Conservation (phyloP, 148 eudicot genomes). For the Fagopyrum tataricum region DNA sequence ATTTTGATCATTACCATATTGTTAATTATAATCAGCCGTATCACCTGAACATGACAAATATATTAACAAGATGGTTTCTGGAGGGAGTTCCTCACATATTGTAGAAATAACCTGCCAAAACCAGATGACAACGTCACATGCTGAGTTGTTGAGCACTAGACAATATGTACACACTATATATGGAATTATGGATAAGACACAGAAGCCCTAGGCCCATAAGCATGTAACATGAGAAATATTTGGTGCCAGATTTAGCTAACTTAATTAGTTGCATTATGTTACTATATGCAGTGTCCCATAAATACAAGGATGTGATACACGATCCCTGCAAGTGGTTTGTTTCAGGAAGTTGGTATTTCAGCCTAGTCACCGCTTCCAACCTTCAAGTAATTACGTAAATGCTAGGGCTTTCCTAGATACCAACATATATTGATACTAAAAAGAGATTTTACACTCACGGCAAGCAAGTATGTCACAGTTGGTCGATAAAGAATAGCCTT, state of each 20-base stretch:
- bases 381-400: not conserved
- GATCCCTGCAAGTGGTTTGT: too few species aligned
- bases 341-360: too few species aligned
- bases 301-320: too few species aligned
- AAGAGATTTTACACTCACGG: slow-evolving; percentile 48
- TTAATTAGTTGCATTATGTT: too few species aligned
- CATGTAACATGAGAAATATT: too few species aligned
- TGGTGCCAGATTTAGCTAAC: too few species aligned
- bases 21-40: slow-evolving; percentile 14
- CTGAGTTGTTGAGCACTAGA: not conserved
- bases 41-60: slow-evolving; percentile 83
- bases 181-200: not conserved
- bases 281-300: too few species aligned
- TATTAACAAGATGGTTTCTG: slow-evolving; percentile 72
- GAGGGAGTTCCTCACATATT: slow-evolving; percentile 84
- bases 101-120: slow-evolving; percentile 69
- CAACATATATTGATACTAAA: not conserved
- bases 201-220: not conserved
- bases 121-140: not conserved
- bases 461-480: slow-evolving; percentile 67
- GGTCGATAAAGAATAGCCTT: slow-evolving; percentile 87
- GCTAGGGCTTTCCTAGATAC: not conserved
- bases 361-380: too few species aligned
- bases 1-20: not conserved
- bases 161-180: not conserved